A percentile compares a stretch with the other conserved stretches of the same genome.
phyloP scores from a whole-genome alignment of 2,329 filamentous ascomycete genomes.

The Botrytis fragariae region DNA sequence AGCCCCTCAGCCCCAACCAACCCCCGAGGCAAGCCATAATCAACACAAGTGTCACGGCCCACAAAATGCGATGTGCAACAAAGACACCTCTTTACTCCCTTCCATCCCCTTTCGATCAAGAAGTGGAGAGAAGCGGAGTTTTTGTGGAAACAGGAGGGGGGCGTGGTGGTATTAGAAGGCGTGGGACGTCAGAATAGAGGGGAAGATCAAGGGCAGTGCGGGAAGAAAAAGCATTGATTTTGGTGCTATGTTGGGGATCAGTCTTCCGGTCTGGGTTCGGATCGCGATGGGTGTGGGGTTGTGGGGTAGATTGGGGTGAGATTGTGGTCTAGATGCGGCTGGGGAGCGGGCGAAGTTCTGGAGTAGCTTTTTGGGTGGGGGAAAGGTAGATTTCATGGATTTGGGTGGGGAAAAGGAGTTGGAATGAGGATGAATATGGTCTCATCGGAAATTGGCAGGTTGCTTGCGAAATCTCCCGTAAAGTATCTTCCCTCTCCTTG shows the following conservation, averaged over 20 bases:
- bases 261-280: background rate
- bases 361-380: background rate
- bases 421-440: background rate
- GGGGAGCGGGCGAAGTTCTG: background rate
- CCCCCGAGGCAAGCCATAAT: background rate
- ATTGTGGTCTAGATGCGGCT: background rate
- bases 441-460: background rate
- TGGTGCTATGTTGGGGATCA: background rate
- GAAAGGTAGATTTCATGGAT: background rate
- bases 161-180: background rate
- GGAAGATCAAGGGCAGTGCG: background rate
- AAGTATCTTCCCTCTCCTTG: background rate
- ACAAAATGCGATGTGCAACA: conserved; percentile 13
- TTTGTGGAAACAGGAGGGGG: conserved; percentile 1
- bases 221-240: background rate
- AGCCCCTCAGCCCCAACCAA: background rate
- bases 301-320: conserved; percentile 2
- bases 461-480: background rate
- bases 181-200: background rate
- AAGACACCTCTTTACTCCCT: background rate
- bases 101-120: background rate
- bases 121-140: conserved; percentile 12
- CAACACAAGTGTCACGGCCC: conserved; percentile 12
- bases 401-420: background rate
- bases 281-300: conserved; percentile 6